phyloP scores from a whole-genome alignment of 768 basidiomycete genomes.

The Trametopsis cervina region DNA sequence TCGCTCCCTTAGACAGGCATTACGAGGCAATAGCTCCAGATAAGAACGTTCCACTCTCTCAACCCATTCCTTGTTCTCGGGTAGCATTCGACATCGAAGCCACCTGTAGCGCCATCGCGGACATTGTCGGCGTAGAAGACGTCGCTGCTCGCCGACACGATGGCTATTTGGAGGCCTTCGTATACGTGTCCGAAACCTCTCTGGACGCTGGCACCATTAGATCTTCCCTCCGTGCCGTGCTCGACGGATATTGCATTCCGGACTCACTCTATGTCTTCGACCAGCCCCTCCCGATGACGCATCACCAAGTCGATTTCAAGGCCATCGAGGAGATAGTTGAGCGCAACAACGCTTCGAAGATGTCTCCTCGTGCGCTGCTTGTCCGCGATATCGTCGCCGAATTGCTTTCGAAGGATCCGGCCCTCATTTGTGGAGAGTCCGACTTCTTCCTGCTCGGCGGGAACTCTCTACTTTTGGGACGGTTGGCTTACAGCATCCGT shows the following conservation, averaged over 20 bases:
- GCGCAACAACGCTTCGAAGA: slow-evolving; percentile 13
- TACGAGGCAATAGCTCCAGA: slow-evolving; percentile 32
- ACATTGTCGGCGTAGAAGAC: slow-evolving; percentile 27
- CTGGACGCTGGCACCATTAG: slow-evolving; percentile 15
- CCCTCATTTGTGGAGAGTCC: slow-evolving; percentile 15
- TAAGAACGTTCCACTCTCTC: slow-evolving; percentile 27
- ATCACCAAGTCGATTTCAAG: slow-evolving; percentile 30
- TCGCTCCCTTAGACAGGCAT: slow-evolving; percentile 32
- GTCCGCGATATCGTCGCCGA: slow-evolving; percentile 19
- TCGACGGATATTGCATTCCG: slow-evolving; percentile 37
- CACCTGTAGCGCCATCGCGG: slow-evolving; percentile 24
- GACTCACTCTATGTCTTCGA: slow-evolving; percentile 28
- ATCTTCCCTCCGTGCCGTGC: slow-evolving; percentile 15
- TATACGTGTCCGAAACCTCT: slow-evolving; percentile 24
- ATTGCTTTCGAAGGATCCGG: slow-evolving; percentile 16
- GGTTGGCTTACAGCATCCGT: slow-evolving; percentile 35
- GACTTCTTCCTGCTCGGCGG: slow-evolving; percentile 35
- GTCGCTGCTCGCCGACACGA: slow-evolving; percentile 29
- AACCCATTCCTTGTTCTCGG: slow-evolving; percentile 30
- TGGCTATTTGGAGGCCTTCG: slow-evolving; percentile 31
- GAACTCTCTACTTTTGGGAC: slow-evolving; percentile 41
- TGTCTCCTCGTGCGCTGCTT: slow-evolving; percentile 13
- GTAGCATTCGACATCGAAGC: slow-evolving; percentile 25
- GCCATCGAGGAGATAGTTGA: slow-evolving; percentile 14
- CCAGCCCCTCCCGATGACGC: slow-evolving; percentile 18